Base-by-base conservation (phyloP, 176 grass and related monocot species). In the Otatea glauca region DNA sequence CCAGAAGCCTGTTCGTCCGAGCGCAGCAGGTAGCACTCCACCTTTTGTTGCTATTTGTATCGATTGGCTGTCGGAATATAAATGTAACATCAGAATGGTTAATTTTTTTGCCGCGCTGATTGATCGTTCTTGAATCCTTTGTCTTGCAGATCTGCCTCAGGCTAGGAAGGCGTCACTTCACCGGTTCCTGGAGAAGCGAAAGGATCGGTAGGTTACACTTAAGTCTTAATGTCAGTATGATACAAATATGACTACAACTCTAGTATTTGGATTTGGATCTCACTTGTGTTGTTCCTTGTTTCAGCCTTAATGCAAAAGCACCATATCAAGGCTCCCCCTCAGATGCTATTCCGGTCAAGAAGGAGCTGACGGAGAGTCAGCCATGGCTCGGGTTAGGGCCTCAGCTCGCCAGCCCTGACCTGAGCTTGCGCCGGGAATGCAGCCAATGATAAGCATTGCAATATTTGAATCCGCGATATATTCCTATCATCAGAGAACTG, bases 181-280 rank as follows among this genome's bases (percentile, higher is more conserved):
- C 45, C 87, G 94, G 73, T 97, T 97, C 65, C 79, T 97, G 1
- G 92, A 90, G 83, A 97, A 97, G 83, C 90, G 94, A 89, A 97
- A 97, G 83, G 89, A 97, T 69, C 84, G 94, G 94, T 97, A 89
- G 39, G 73, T 79, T 79, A 34, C 66, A n/a, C n/a, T n/a, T n/a
- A n/a, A n/a, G n/a, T 41, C 23, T 69, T 51, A 42, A 37, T 34
- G 38, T 73, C 27, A 47, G 29, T 21, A 17, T 76, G 29, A 45
- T 45, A 74, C 9, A 15, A 25, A 1, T 70, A 7, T 21, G 42
- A 43, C 14, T 39, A 16, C 27, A 29, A 23, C n/a, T 65, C 35
- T 12, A 21, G 4, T n/a, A n/a, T n/a, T n/a, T n/a, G n/a, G n/a
- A 69, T 6, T 71, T 38, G 14, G n/a, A 15, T 49, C 65, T 83